Evolutionary conservation across 805 yeast species (phyloP), one percentile per base, ranked within the genome.

Genomic region (Clavispora carvajalis): DNA sequence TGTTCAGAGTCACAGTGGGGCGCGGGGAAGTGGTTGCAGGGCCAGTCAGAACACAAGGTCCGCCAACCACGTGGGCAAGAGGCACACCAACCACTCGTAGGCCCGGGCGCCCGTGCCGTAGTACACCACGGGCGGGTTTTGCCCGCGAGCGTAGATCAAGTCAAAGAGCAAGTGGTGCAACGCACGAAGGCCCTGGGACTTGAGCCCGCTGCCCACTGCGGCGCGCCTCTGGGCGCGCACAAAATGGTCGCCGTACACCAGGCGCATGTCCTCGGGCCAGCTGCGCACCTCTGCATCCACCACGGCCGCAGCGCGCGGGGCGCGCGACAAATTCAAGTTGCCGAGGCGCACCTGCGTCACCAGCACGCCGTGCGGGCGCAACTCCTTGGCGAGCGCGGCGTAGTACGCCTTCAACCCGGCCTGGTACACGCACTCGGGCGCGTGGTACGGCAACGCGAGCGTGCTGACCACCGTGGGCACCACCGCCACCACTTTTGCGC

Each of bases 361-460:
- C 8, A 56, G 52, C 7, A 69, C 41, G 4, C 58, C 57, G 36
- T 68, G 73, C 7, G 60, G 64, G 8, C 44, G 37, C 5, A 69
- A 44, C 43, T 69, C 74, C 44, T 71, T 52, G 4, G 64, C 50
- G 34, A 69, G 51, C 1, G 61, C 47, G 2, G 65, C 53, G 40
- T 68, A 69, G 18, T 67, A 49, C 29, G 54, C 54, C 35, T 57
- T 60, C 22, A 81, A 44, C 2, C 77, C 65, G 26, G 68, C 68
- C 23, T 72, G 71, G n/a, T 74, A 71, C 25, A 80, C 54, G 21
- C 77, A 66, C 46, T 82, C 89, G 0, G 84, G 73, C 1, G 80
- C 74, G 55, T 82, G 85, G 62, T 76, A 82, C 6, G 85, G 82
- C 36, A 82, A 62, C 24, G 68, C 59, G 40, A 82, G 58, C 2